Evolutionary conservation across 371 early-diverging fungal genomes (phyloP), one percentile per base, ranked within the genome.

Genomic region (Mortierella sp.): DNA sequence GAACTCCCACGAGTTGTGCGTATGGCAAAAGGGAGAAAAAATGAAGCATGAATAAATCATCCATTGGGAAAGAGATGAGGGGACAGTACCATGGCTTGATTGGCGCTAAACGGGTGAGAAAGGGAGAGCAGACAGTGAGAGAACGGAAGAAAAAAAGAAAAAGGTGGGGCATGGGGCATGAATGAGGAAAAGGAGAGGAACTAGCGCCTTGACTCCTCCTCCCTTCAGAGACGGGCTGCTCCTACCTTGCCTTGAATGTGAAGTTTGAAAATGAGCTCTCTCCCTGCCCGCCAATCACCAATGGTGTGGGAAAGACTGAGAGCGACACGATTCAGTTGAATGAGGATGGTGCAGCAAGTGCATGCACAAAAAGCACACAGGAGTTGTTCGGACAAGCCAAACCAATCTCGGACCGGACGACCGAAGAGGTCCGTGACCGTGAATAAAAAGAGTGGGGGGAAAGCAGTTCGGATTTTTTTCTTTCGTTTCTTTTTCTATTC

Each of bases 391-490:
- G 68, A 68, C 68, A 68, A 24, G 34, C 6, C 19, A 28, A 34
- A 34, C 42, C n/a, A 68, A 68, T 24, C 38, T 38, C 42, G 68
- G 42, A 65, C 65, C 42, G 65, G 65, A 38, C 38, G 38, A 68
- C 68, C 24, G 68, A 68, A 7, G 65, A 24, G 68, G 68, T 68
- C 68, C 24, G 68, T 68, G 68, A 9, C 68, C 21, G 21, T 38
- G 34, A 38, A 38, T 42, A 68, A 68, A 38, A 68, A 10, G 24
- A 19, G 1, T 24, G 8, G 34, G 34, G 31, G 28, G 31, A 42
- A 21, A 5, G 1, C 0, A 21, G 19, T 24, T 21, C 42, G 42
- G 68, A 8, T 42, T 68, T 42, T 38, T 24, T 60, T 31, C 9
- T 70, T 34, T 57, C 71, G 13, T 31, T 48, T 44, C 24, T 44